Percentiles rank a stretch among this genome's conserved stretches.
phyloP scores from a whole-genome alignment of 805 yeast species.

The Yueomyces sinensis region DNA sequence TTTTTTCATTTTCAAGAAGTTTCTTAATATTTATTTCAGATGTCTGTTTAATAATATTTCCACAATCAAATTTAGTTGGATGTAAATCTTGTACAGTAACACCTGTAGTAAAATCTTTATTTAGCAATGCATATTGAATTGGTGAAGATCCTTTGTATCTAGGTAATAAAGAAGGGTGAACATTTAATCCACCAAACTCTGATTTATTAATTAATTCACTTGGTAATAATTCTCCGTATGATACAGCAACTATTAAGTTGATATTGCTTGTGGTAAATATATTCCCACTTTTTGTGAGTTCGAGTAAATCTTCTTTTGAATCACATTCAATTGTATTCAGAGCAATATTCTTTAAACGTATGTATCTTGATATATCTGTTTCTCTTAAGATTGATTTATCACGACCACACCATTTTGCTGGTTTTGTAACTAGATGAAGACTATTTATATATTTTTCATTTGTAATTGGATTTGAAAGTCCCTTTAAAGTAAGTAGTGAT shows the following conservation, averaged over 20 bases:
- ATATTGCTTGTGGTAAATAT: conserved; percentile 21
- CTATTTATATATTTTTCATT: conserved; percentile 9
- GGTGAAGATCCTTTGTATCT: conserved; percentile 82
- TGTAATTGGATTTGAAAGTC: conserved; percentile 3
- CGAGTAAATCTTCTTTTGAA: conserved; percentile 9
- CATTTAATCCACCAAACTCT: conserved; percentile 57
- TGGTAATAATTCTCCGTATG: conserved; percentile 80
- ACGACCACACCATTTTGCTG: conserved; percentile 54
- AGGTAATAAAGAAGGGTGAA: conserved; percentile 88
- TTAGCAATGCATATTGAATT: conserved; percentile 61
- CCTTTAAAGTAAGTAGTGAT: conserved; percentile 18
- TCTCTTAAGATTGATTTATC: conserved; percentile 33
- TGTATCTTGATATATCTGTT: conserved; percentile 38
- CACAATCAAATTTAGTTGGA: conserved; percentile 75
- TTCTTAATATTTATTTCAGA: conserved; percentile 10
- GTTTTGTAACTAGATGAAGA: conserved; percentile 51
- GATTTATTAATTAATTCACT: conserved; percentile 30
- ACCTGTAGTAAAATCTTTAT: conserved; percentile 54
- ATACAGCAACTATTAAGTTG: conserved; percentile 76
- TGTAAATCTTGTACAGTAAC: conserved; percentile 85
- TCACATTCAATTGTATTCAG: conserved; percentile 20
- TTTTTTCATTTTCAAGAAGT: conserved; percentile 5
- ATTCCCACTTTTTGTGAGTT: conserved; percentile 1
- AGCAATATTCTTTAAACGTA: conserved; percentile 23
- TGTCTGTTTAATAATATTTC: conserved; percentile 53